These are phyloP conservation scores for Zostera marina DNA, from an alignment of 116 monocot genomes.

Conservation along the genomic window DNA sequence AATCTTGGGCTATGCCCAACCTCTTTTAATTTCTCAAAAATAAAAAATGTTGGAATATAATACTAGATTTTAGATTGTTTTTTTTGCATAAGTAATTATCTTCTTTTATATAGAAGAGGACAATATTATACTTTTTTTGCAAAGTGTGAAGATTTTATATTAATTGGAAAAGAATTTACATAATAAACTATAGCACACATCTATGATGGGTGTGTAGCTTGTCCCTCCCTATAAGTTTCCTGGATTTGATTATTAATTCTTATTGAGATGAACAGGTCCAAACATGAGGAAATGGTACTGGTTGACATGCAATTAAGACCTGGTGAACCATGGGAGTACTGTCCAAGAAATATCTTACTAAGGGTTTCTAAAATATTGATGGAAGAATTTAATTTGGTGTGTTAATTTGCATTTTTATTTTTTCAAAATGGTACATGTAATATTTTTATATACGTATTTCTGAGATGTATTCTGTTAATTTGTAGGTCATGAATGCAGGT, in stretches of 20 bases:
- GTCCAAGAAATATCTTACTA: conserved; percentile 65
- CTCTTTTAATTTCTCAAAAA: too few relatives aligned
- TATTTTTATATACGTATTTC: conserved; percentile 4
- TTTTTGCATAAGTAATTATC: too few relatives aligned
- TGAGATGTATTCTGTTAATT: conserved; percentile 4
- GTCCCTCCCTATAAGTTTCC: too few relatives aligned
- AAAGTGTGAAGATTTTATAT: too few relatives aligned
- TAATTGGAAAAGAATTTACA: too few relatives aligned
- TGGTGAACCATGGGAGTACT: conserved; percentile 95
- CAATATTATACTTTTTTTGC: too few relatives aligned
- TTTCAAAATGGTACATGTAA: conserved; percentile 5
- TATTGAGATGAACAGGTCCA: conserved; percentile 30
- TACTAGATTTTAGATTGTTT: too few relatives aligned
- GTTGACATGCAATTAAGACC: conserved; percentile 77
- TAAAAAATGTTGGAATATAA: too few relatives aligned
- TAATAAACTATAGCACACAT: too few relatives aligned
- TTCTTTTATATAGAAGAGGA: too few relatives aligned
- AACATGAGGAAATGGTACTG: conserved; percentile 88
- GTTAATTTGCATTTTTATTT: background rate
- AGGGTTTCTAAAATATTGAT: conserved; percentile 48
- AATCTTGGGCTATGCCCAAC: too few relatives aligned
- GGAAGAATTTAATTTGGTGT: conserved; percentile 84
- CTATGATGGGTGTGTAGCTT: too few relatives aligned
- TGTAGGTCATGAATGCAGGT: conserved; percentile 78
- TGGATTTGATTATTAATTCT: background rate